These are phyloP conservation scores for Zasmidium angulare DNA, from an alignment of 2,329 filamentous ascomycete species.

Conservation along the genomic window DNA sequence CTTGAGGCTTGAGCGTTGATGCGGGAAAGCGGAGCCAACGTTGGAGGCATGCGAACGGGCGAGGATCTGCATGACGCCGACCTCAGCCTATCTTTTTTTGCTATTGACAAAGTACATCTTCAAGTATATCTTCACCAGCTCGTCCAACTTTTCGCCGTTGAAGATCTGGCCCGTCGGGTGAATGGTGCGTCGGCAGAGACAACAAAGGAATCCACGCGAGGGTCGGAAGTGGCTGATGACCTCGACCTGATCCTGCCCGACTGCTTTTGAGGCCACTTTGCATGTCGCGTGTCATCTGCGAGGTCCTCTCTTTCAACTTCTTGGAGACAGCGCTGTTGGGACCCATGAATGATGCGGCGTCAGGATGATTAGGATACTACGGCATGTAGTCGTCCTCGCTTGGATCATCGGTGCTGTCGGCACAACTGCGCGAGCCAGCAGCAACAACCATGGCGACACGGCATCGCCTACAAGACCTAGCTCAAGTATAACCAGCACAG, in stretches of 20 bases:
- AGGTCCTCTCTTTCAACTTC: not conserved
- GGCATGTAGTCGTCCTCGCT: constrained; percentile 21
- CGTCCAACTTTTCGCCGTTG: too few species aligned
- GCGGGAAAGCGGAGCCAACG: too few species aligned
- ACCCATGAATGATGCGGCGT: constrained; percentile 19
- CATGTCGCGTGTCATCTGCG: not conserved
- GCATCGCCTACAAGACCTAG: constrained; percentile 12
- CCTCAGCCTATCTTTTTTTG: too few species aligned
- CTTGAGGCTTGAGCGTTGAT: too few species aligned
- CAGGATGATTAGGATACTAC: constrained; percentile 28
- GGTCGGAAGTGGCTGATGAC: not conserved
- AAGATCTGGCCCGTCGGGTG: too few species aligned
- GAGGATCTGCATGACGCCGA: too few species aligned
- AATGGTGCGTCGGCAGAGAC: not conserved
- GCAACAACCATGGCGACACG: not conserved
- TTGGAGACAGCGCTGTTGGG: not conserved
- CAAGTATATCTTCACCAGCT: too few species aligned
- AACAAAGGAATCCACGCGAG: not conserved
- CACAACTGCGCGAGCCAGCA: constrained; percentile 5
- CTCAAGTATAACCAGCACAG: constrained; percentile 9
- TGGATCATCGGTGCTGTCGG: constrained; percentile 18
- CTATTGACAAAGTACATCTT: too few species aligned
- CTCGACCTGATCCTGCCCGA: too few species aligned
- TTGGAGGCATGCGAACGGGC: too few species aligned
- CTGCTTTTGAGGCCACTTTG: not conserved